Evolutionary conservation across 768 basidiomycete species (phyloP).

Genomic region (Boletus rubroflammeus): DNA sequence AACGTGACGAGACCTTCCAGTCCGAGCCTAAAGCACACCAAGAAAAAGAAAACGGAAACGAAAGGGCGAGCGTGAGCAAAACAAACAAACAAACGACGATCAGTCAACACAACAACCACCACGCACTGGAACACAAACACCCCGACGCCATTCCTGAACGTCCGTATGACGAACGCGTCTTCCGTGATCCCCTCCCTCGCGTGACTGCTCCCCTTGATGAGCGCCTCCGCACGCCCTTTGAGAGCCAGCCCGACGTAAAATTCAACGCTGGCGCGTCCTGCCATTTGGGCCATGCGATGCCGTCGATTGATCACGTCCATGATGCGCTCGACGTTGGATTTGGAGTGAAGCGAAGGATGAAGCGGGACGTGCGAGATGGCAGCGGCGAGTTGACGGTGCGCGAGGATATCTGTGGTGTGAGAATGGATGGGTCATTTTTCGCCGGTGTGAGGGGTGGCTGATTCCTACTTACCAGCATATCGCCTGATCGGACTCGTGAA

Average conservation of each 20-base stretch:
- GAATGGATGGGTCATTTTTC: not conserved
- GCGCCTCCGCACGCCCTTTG: constrained; percentile 54
- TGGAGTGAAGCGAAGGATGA: constrained; percentile 85
- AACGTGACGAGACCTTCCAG: constrained; percentile 94
- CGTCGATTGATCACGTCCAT: constrained; percentile 85
- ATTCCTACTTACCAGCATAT: constrained; percentile 68
- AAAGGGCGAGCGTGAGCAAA: not conserved
- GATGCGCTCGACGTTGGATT: constrained; percentile 80
- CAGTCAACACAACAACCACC: not conserved
- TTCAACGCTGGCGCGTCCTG: constrained; percentile 92
- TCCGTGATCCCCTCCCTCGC: constrained; percentile 48
- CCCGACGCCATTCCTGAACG: constrained; percentile 93
- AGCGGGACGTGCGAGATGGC: constrained; percentile 82
- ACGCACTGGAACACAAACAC: constrained; percentile 92
- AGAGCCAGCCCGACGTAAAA: constrained; percentile 95
- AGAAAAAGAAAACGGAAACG: no score
- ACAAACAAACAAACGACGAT: no score
- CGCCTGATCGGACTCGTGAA: constrained; percentile 97
- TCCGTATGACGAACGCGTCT: constrained; percentile 90
- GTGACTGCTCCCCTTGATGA: constrained; percentile 29
- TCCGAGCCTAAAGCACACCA: constrained; percentile 58
- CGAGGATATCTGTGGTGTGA: constrained; percentile 74
- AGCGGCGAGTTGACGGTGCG: constrained; percentile 88
- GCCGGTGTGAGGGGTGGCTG: not conserved
- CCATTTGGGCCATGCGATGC: constrained; percentile 97